Percentiles rank a stretch among this genome's conserved stretches.
Evolutionary conservation across 2,329 filamentous ascomycete species (phyloP).

Genomic region (Ilyonectria sp.): DNA sequence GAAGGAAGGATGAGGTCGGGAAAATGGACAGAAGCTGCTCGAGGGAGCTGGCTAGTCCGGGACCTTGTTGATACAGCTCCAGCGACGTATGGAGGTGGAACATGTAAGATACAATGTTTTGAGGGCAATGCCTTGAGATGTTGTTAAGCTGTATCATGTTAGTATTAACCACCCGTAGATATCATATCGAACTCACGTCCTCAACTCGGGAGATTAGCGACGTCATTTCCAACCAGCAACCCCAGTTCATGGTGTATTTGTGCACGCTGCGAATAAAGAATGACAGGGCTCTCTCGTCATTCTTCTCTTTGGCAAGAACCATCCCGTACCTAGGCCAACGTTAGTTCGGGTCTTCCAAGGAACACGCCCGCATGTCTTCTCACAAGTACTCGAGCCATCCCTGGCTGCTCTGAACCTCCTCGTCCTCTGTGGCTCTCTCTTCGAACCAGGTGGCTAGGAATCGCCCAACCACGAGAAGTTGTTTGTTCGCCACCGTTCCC

Average conservation of each 20-base stretch:
- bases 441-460: constrained; percentile 87
- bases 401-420: constrained; percentile 76
- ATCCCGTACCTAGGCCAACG: constrained; percentile 78
- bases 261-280: constrained; percentile 93
- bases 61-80: constrained; percentile 89
- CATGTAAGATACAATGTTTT: constrained; percentile 93
- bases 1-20: constrained; percentile 88
- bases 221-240: constrained; percentile 94
- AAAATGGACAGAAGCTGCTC: constrained; percentile 88
- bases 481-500: constrained; percentile 87
- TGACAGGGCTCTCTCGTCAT: constrained; percentile 85
- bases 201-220: constrained; percentile 84
- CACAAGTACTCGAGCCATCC: constrained; percentile 93
- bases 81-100: constrained; percentile 94
- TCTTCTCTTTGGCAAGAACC: constrained; percentile 91
- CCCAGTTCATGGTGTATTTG: constrained; percentile 95
- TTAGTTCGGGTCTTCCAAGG: constrained; percentile 11
- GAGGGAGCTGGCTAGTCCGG: constrained; percentile 80
- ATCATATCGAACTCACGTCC: constrained; percentile 72
- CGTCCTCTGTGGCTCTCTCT: constrained; percentile 72
- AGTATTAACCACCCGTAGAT: constrained; percentile 43
- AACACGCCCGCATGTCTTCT: constrained; percentile 43
- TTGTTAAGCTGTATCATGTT: constrained; percentile 73
- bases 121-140: constrained; percentile 81
- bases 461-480: constrained; percentile 81